These are phyloP conservation scores for Penicillium herquei DNA, from an alignment of 495 filamentous ascomycete species.

Conservation along the genomic window DNA sequence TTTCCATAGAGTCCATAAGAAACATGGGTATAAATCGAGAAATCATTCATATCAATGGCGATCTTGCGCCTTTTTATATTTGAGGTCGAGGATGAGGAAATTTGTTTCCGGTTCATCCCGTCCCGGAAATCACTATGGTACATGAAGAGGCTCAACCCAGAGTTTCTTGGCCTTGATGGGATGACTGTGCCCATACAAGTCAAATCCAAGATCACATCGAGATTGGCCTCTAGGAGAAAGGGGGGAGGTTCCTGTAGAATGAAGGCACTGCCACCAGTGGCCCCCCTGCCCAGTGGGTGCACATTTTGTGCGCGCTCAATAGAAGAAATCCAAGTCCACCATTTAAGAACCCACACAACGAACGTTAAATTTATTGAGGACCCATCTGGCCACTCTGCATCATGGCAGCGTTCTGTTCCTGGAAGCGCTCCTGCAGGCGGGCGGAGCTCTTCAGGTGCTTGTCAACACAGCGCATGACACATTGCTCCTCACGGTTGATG, in stretches of 20 bases:
- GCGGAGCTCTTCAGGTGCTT: slow-evolving; percentile 89
- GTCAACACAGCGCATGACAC: slow-evolving; percentile 89
- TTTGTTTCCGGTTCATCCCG: slow-evolving; percentile 5
- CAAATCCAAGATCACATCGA: neutral
- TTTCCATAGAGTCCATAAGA: no score
- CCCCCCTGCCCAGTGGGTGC: neutral
- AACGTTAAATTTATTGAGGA: slow-evolving; percentile 33
- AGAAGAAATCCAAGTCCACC: neutral
- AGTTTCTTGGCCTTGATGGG: neutral
- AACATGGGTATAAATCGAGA: neutral
- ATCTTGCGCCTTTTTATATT: slow-evolving; percentile 17
- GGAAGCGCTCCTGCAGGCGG: slow-evolving; percentile 85
- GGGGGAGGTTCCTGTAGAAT: neutral
- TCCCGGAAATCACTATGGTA: slow-evolving; percentile 26
- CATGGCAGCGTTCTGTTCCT: slow-evolving; percentile 90
- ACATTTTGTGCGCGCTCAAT: neutral
- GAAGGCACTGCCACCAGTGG: neutral
- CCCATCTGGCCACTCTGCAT: slow-evolving; percentile 61
- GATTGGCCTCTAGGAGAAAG: neutral
- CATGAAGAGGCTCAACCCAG: slow-evolving; percentile 18
- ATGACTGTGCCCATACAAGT: neutral
- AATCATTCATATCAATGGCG: neutral
- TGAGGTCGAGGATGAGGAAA: slow-evolving; percentile 8
- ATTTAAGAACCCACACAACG: neutral
- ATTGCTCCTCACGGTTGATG: slow-evolving; percentile 78